These are phyloP conservation scores for Pythium aphanidermatum DNA, from an alignment of 352 stramenopile species.

Conservation along the genomic window DNA sequence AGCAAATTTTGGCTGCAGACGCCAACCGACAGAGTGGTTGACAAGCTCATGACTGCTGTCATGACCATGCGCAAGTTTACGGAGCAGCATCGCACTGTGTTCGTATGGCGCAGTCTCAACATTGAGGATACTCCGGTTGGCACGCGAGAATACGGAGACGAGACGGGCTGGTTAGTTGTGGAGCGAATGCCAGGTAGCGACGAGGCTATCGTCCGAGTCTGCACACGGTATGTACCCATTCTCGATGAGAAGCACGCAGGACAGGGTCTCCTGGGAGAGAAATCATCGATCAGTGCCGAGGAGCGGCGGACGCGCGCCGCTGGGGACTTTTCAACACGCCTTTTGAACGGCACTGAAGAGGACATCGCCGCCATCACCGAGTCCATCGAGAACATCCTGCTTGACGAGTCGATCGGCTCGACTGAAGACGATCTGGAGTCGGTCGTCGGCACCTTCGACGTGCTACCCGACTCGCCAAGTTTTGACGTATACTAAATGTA, in stretches of 20 bases:
- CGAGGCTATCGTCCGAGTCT: not conserved
- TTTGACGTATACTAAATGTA: too few species aligned
- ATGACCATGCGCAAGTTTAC: conserved; percentile 8
- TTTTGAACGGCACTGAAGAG: conserved; percentile 4
- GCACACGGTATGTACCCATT: conserved; percentile 6
- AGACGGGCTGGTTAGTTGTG: conserved; percentile 6
- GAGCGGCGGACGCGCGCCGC: not conserved
- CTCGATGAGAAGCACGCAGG: conserved; percentile 1
- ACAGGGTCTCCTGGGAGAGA: not conserved
- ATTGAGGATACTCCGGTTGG: not conserved
- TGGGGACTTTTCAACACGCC: conserved; percentile 6
- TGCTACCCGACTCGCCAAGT: not conserved
- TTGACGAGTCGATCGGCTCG: conserved; percentile 13
- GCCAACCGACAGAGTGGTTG: not conserved
- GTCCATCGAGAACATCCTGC: conserved; percentile 13
- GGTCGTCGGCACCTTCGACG: not conserved
- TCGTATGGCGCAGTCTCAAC: conserved; percentile 8
- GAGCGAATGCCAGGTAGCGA: not conserved
- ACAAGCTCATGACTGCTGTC: not conserved
- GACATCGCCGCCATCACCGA: conserved; percentile 16
- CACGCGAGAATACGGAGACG: conserved; percentile 3
- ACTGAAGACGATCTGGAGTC: conserved; percentile 1
- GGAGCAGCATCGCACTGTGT: not conserved
- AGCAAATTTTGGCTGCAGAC: not conserved
- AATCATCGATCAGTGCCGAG: too few species aligned